Evolutionary conservation across 768 basidiomycete species (phyloP).

Genomic region (Suillus weaverae): DNA sequence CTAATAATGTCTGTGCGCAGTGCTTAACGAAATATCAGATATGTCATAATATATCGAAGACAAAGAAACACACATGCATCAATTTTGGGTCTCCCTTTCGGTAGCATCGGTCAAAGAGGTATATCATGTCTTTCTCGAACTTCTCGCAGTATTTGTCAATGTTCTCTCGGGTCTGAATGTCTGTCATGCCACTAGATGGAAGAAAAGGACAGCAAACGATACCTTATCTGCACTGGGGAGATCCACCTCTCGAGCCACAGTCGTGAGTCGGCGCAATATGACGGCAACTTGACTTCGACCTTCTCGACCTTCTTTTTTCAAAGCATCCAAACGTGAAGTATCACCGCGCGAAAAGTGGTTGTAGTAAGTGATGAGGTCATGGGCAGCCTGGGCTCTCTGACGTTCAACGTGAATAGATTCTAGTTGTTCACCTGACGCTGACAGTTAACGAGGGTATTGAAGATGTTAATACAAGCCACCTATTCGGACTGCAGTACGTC

Average conservation of each 20-base stretch:
- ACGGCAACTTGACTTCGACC: constrained; percentile 89
- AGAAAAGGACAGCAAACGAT: background rate
- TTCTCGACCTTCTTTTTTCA: constrained; percentile 85
- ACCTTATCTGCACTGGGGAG: constrained; percentile 82
- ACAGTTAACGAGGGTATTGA: constrained; percentile 10
- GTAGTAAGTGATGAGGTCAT: constrained; percentile 91
- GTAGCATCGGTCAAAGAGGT: constrained; percentile 93
- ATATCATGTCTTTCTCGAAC: constrained; percentile 98
- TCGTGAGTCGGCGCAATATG: constrained; percentile 78
- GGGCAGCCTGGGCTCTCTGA: constrained; percentile 90
- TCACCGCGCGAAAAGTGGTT: constrained; percentile 88
- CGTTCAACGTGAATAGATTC: constrained; percentile 92
- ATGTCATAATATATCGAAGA: constrained; percentile 14
- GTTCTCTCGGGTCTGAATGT: constrained; percentile 73
- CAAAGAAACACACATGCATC: constrained; percentile 80
- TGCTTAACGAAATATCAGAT: constrained; percentile 55
- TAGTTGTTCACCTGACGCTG: constrained; percentile 79
- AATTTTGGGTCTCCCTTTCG: constrained; percentile 97
- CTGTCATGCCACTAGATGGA: background rate
- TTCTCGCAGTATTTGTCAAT: constrained; percentile 98
- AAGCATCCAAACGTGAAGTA: constrained; percentile 66
- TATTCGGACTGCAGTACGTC: constrained; percentile 90
- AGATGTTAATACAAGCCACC: constrained; percentile 46
- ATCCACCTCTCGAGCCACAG: constrained; percentile 92
- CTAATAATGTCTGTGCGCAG: constrained; percentile 92